Conservation (phyloP, 805 yeast genomes). For the Torulaspora microellipsoides region DNA sequence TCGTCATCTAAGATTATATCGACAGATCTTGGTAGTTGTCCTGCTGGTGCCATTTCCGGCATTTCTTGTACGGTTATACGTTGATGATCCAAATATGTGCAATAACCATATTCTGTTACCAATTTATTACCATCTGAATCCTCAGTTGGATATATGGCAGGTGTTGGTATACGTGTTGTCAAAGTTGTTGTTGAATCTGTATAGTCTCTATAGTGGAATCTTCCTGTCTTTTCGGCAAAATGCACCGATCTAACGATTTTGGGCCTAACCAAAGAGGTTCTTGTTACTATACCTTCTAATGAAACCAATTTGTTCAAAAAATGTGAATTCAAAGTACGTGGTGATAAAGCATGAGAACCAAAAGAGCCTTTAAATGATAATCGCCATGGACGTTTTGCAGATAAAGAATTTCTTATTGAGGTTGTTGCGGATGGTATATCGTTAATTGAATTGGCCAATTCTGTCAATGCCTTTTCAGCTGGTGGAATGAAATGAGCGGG, state of each 20-base stretch:
- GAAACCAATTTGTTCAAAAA: conserved; percentile 78
- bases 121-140: conserved; percentile 88
- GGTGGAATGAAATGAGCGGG: conserved; percentile 91
- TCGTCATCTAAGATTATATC: conserved; percentile 95
- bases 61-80: conserved; percentile 90
- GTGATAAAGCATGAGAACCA: conserved; percentile 82
- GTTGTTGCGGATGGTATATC: conserved; percentile 21
- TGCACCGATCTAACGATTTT: conserved; percentile 88
- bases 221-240: conserved; percentile 77
- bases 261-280: conserved; percentile 90
- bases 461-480: conserved; percentile 79
- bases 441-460: conserved; percentile 64
- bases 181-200: conserved; percentile 89
- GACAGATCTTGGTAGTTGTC: conserved; percentile 89
- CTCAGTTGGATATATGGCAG: conserved; percentile 87
- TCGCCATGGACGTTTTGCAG: conserved; percentile 43
- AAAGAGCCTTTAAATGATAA: conserved; percentile 86
- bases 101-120: conserved; percentile 86
- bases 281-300: conserved; percentile 91
- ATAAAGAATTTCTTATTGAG: conserved; percentile 52
- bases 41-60: conserved; percentile 98
- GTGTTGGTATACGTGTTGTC: conserved; percentile 43
- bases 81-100: conserved; percentile 92
- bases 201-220: conserved; percentile 87
- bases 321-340: conserved; percentile 76